phyloP scores from a whole-genome alignment of 176 grass and related monocot species.

The Calamus simplicifolius region DNA sequence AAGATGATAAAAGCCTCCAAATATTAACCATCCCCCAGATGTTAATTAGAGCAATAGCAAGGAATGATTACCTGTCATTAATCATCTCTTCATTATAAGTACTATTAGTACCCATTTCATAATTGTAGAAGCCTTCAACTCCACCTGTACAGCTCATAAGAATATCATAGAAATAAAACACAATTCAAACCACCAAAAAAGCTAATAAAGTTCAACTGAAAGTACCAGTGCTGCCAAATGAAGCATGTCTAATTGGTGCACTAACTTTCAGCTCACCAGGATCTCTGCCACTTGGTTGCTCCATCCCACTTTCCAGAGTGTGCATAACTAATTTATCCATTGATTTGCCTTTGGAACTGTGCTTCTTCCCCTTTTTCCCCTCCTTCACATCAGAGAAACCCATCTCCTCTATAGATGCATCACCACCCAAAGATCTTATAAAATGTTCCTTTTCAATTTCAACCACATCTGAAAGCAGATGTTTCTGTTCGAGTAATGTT shows the following conservation, averaged over 20 bases:
- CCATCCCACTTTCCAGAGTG: background rate
- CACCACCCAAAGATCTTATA: constrained; percentile 33
- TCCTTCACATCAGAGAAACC: constrained; percentile 34
- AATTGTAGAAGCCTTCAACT: constrained; percentile 8
- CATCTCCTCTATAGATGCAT: constrained; percentile 27
- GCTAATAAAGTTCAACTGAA: background rate
- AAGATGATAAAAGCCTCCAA: background rate
- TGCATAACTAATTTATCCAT: background rate
- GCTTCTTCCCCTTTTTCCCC: constrained; percentile 32
- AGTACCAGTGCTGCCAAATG: background rate
- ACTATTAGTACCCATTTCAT: constrained; percentile 27
- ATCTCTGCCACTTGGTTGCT: background rate
- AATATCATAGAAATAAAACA: background rate
- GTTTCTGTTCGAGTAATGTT: constrained; percentile 57
- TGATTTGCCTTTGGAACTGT: constrained; percentile 23
- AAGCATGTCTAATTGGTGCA: background rate
- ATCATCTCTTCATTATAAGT: constrained; percentile 32
- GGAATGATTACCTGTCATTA: constrained; percentile 36
- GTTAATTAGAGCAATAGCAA: too few relatives aligned
- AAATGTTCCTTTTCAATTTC: constrained; percentile 60
- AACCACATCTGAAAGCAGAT: constrained; percentile 32
- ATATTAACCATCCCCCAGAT: background rate
- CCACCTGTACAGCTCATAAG: background rate
- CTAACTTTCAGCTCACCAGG: background rate
- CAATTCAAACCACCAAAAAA: background rate